Evolutionary conservation across 108 stramenopile genomes (phyloP), one percentile per base, ranked within the genome.

Genomic region (Cyclotella kingstonii): DNA sequence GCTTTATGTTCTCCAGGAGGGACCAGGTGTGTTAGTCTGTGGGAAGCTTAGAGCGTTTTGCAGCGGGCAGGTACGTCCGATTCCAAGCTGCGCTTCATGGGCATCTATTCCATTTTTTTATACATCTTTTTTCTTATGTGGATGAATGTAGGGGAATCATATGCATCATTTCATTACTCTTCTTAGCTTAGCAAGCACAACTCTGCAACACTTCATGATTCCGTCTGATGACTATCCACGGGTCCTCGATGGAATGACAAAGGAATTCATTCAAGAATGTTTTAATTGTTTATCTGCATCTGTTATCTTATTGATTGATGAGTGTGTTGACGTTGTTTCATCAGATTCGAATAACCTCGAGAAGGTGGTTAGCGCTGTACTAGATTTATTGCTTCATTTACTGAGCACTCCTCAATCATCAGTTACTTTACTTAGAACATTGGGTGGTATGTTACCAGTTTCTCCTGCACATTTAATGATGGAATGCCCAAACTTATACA

Each of bases 211-310:
- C 41, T 84, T 89, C 53, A 77, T 84, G 51, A 77, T 80, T 31
- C 77, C 70, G 12, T n/a, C 28, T 40, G 40, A 48, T 21, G 49
- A 63, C 42, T 57, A 53, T 29, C 51, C 68, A 34, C 53, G 27
- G 2, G 55, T 63, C 14, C 38, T 76, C 8, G 74, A 62, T 31
- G 66, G 61, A 44, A 25, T 60, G 46, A 43, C 61, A 22, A 76
- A 68, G 18, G 74, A 76, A 48, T 50, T 94, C 7, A 69, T 84
- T 1, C 92, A 94, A 71, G 92, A 94, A 68, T 70, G 80, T 19
- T 94, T 86, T 66, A 94, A 90, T 63, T 86, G 86, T 15, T 70
- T 94, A n/a, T 90, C 85, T 51, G 92, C 89, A 21, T 60, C 88
- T 19, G 73, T 79, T 1, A 94, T 82, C 59, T 23, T 89, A 14